Evolutionary conservation across 805 yeast species (phyloP).

Genomic region (Candida tammaniensis): DNA sequence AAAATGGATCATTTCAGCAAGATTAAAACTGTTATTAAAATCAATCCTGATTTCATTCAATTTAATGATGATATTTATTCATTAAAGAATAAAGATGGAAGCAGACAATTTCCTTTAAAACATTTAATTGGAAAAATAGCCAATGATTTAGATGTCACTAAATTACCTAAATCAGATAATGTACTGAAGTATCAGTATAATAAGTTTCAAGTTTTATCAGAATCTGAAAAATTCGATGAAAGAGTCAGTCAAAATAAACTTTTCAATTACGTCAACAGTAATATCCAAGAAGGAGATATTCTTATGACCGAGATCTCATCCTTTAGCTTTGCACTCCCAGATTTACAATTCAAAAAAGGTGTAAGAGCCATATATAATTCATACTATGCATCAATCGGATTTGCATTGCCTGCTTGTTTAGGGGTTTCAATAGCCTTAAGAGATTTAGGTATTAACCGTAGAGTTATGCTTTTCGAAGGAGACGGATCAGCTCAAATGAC

Average conservation of each 20-base stretch:
- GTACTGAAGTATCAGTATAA: conserved; percentile 12
- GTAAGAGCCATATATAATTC: conserved; percentile 59
- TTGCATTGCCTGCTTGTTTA: conserved; percentile 80
- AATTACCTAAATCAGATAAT: conserved; percentile 15
- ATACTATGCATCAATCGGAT: conserved; percentile 84
- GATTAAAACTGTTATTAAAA: conserved; percentile 27
- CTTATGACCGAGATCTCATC: conserved; percentile 84
- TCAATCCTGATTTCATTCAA: conserved; percentile 42
- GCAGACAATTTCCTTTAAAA: conserved; percentile 26
- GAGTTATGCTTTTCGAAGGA: conserved; percentile 77
- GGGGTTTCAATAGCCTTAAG: conserved; percentile 76
- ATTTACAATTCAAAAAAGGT: conserved; percentile 56
- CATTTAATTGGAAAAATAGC: conserved; percentile 34
- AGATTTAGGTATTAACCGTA: conserved; percentile 48
- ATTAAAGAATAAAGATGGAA: conserved; percentile 22
- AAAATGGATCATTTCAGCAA: conserved; percentile 16
- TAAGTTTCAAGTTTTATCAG: background rate
- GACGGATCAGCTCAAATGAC: conserved; percentile 97
- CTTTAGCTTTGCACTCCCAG: conserved; percentile 73
- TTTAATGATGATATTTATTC: conserved; percentile 28
- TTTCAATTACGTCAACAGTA: conserved; percentile 29
- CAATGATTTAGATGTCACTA: conserved; percentile 15
- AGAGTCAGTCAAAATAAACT: conserved; percentile 29
- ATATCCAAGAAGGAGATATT: conserved; percentile 60
- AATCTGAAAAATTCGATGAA: background rate